Base-by-base conservation (phyloP, 2,329 filamentous ascomycete species). In the Sarocladium strictum region DNA sequence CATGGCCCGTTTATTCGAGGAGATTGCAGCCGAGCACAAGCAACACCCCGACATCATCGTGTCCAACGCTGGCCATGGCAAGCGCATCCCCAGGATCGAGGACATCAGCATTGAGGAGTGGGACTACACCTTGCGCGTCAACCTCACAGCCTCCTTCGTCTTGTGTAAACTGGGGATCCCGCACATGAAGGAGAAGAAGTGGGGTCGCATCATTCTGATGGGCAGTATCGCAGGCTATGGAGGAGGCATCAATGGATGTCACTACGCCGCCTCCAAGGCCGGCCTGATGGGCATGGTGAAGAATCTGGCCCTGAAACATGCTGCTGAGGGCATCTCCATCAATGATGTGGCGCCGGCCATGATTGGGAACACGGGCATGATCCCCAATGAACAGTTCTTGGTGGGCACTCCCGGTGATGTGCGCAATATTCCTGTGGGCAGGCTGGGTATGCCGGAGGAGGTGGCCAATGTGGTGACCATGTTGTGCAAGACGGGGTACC, bases 301-400 rank as follows among this genome's bases (percentile, higher is more conserved):
- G 63, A 86, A 85, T 58, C 71, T 87, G 27, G 76, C 83, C 1
- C 76, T 73, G 1, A 79, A 80, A 45, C 74, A 86, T 21, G 83
- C 81, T 2, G 73, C 76, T 54, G 76, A 75, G 60, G 82, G 83
- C 29, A 83, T 87, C 60, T 84, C 82, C 14, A 81, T 86, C 55
- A 86, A 87, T 56, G 83, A 86, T 58, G 80, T 87, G n/a, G 81
- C 82, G 2, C 84, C 84, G 0, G 84, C 83, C 2, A 86, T 87
- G 81, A 86, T 87, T 58, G 83, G 81, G 3, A 77, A 80, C 21
- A 84, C 80, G 2, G 80, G 80, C 1, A 81, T 86, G 81, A 81
- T 86, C 40, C 80, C 2, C 74, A 80, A 54, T 33, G 53, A 24
- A 9, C 37, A 79, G 58, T 64, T 63, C 14, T 67, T 77, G 15